Percentiles rank a stretch among this genome's conserved stretches.
phyloP scores from a whole-genome alignment of 192 early-diverging fungal species.

The Piromyces sp. region DNA sequence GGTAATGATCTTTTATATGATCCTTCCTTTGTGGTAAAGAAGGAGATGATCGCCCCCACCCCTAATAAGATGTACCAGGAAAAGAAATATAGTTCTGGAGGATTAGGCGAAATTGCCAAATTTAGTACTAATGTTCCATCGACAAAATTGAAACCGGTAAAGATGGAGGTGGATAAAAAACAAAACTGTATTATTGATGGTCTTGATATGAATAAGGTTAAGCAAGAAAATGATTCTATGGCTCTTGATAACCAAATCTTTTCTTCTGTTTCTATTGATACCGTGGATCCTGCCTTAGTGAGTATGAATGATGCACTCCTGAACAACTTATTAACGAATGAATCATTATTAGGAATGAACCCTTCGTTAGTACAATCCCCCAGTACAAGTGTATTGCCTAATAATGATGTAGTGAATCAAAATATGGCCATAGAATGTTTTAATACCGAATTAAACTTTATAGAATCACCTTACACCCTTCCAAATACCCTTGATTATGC shows the following conservation, averaged over 20 bases:
- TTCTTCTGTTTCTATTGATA: too few relatives aligned
- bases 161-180: background rate
- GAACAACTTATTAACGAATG: too few relatives aligned
- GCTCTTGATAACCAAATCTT: too few relatives aligned
- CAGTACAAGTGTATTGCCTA: too few relatives aligned
- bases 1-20: background rate
- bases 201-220: background rate
- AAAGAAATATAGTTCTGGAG: background rate
- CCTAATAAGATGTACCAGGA: background rate
- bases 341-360: too few relatives aligned
- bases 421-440: background rate
- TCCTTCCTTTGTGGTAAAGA: background rate
- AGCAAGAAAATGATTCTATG: too few relatives aligned
- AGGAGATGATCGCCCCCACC: background rate
- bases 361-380: too few relatives aligned
- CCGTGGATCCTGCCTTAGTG: too few relatives aligned
- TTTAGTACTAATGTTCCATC: background rate
- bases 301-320: too few relatives aligned
- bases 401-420: background rate
- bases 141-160: background rate
- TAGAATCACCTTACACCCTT: background rate
- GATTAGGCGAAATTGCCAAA: background rate
- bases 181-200: background rate
- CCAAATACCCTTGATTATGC: background rate
- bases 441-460: background rate